Evolutionary conservation across 495 filamentous ascomycete genomes (phyloP).

Genomic region (Neurospora sp.): DNA sequence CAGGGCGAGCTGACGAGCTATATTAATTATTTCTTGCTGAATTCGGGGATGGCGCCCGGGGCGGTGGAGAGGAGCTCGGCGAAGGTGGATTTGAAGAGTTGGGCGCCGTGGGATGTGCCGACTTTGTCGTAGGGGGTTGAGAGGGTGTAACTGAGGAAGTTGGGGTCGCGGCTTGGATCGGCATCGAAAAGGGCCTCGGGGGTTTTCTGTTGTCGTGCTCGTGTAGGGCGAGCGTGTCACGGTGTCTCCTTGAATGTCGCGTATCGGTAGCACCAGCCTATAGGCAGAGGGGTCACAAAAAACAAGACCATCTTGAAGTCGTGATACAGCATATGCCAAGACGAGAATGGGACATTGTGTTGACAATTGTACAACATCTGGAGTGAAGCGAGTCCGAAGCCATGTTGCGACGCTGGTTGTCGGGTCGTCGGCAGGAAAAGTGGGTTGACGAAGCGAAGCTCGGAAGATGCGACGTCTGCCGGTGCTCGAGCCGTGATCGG

Average conservation of each 20-base stretch:
- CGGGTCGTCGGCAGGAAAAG: not conserved
- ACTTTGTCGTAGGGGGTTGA: constrained; percentile 19
- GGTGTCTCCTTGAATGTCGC: not conserved
- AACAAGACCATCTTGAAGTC: not conserved
- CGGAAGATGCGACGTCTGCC: not conserved
- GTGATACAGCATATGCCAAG: not conserved
- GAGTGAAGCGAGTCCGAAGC: not conserved
- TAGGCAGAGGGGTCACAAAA: not conserved
- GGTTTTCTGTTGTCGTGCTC: not conserved
- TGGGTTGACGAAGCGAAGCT: not conserved
- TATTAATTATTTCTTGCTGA: constrained; percentile 38
- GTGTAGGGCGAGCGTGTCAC: not conserved
- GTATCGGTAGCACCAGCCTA: not conserved
- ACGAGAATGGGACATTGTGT: not conserved
- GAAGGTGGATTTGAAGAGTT: constrained; percentile 23
- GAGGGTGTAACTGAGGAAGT: not conserved
- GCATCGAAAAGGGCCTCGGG: not conserved
- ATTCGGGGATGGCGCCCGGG: constrained; percentile 19
- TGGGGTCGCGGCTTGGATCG: not conserved
- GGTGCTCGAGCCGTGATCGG: not conserved
- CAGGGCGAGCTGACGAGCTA: constrained; percentile 38
- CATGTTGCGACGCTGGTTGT: not conserved
- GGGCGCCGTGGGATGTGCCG: constrained; percentile 35
- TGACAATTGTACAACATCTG: no score
- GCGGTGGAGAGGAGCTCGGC: constrained; percentile 32